Percentiles rank a stretch among this genome's conserved stretches.
phyloP scores from a whole-genome alignment of 306 rosid species.

The Datisca glomerata region DNA sequence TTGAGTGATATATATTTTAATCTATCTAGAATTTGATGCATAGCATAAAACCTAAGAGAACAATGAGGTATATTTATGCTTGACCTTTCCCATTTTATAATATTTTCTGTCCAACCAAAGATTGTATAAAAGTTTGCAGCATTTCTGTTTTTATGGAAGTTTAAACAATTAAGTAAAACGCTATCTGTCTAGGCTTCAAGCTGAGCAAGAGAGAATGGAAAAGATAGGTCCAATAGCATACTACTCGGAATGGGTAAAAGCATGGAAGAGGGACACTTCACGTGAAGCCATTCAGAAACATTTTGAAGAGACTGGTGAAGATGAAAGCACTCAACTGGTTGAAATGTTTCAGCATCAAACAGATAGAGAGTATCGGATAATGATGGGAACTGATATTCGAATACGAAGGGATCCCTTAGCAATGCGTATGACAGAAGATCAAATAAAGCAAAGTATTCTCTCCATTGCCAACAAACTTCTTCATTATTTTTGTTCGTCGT shows the following conservation, averaged over 20 bases:
- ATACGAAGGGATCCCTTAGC: constrained; percentile 87
- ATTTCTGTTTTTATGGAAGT: no score
- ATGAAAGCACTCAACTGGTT: constrained; percentile 63
- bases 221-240: constrained; percentile 56
- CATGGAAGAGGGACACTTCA: constrained; percentile 80
- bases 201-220: constrained; percentile 60
- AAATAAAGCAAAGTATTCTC: constrained; percentile 84
- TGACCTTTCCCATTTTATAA: no score
- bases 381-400: constrained; percentile 97
- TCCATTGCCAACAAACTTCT: constrained; percentile 25
- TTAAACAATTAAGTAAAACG: no score
- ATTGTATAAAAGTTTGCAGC: no score
- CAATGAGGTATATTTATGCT: no score
- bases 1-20: no score
- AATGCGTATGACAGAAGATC: constrained; percentile 90
- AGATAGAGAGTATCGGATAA: constrained; percentile 79
- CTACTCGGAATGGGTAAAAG: constrained; percentile 96
- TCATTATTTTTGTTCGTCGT: constrained; percentile 12
- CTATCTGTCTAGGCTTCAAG: constrained; percentile 79
- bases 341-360: constrained; percentile 85
- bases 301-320: constrained; percentile 93
- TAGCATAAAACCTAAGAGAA: no score
- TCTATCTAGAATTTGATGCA: no score
- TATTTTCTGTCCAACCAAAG: no score
- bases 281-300: constrained; percentile 75